A percentile compares a stretch with the other conserved stretches of the same genome.
These are phyloP conservation scores for Hypholoma fasciculare DNA, from an alignment of 768 basidiomycete species.

Conservation along the genomic window DNA sequence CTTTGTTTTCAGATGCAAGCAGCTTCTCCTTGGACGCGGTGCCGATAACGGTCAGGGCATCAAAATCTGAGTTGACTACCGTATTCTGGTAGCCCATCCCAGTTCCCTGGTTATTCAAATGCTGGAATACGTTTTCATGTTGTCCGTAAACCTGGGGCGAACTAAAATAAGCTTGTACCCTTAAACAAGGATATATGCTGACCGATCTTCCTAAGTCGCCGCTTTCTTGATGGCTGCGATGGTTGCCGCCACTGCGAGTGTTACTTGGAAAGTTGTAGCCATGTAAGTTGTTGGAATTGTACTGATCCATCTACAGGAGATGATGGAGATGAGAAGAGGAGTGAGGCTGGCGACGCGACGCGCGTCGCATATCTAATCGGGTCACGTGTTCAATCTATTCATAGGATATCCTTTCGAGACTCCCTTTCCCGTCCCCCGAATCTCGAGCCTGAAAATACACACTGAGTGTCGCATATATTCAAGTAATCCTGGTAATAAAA, in stretches of 20 bases:
- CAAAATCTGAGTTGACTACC: background rate
- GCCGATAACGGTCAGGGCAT: background rate
- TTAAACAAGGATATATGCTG: background rate
- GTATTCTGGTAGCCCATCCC: background rate
- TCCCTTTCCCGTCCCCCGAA: background rate
- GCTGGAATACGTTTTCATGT: background rate
- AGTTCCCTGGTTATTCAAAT: background rate
- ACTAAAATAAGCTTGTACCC: no score
- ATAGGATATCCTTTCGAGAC: background rate
- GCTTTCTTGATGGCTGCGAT: no score
- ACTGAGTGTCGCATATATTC: no score
- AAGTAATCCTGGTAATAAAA: no score
- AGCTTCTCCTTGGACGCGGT: background rate
- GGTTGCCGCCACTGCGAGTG: background rate
- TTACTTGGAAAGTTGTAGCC: background rate
- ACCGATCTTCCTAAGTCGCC: background rate
- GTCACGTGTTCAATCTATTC: background rate
- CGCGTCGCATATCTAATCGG: background rate
- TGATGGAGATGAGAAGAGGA: background rate
- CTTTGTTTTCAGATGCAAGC: background rate
- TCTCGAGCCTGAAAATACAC: background rate
- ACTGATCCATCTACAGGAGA: background rate
- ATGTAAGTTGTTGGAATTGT: background rate
- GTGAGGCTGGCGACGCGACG: background rate
- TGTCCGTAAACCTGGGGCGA: background rate